Conservation (phyloP, 1,284 basidiomycete species). For the Pisolithus thermaeus region DNA sequence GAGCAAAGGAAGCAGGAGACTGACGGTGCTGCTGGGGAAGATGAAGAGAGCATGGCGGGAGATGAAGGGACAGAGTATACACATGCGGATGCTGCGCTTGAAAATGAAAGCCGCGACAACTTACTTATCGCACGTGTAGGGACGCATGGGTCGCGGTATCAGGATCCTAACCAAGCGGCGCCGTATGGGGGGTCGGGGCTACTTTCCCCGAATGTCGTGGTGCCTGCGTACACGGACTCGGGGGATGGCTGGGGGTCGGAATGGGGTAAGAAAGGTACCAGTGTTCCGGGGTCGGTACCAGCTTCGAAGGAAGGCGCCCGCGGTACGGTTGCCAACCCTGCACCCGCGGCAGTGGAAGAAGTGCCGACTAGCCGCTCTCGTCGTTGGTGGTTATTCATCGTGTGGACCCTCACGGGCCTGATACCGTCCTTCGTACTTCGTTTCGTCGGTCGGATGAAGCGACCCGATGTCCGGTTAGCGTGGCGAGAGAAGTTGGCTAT, state of each 20-base stretch:
- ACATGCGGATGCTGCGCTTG: slow-evolving; percentile 38
- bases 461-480: slow-evolving; percentile 89
- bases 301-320: slow-evolving; percentile 39
- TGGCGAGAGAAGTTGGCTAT: slow-evolving; percentile 97
- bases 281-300: slow-evolving; percentile 12
- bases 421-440: slow-evolving; percentile 73
- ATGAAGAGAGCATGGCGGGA: slow-evolving; percentile 44
- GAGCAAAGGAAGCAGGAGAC: slow-evolving; percentile 42
- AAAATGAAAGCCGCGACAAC: slow-evolving; percentile 59
- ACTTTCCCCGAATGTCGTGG: slow-evolving; percentile 34
- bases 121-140: slow-evolving; percentile 49
- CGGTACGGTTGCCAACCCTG: slow-evolving; percentile 50
- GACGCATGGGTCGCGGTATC: slow-evolving; percentile 43
- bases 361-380: slow-evolving; percentile 73
- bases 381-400: slow-evolving; percentile 61
- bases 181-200: slow-evolving; percentile 50
- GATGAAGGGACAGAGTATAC: slow-evolving; percentile 67
- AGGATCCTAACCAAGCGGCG: slow-evolving; percentile 38
- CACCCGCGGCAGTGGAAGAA: slow-evolving; percentile 75
- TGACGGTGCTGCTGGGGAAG: slow-evolving; percentile 39
- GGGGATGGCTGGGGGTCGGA: slow-evolving; percentile 52
- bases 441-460: slow-evolving; percentile 86
- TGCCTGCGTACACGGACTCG: slow-evolving; percentile 29
- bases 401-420: slow-evolving; percentile 81
- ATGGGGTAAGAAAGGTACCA: slow-evolving; percentile 45